Evolutionary conservation across 371 early-diverging fungal genomes (phyloP).

Genomic region (Mucor plumbeus): DNA sequence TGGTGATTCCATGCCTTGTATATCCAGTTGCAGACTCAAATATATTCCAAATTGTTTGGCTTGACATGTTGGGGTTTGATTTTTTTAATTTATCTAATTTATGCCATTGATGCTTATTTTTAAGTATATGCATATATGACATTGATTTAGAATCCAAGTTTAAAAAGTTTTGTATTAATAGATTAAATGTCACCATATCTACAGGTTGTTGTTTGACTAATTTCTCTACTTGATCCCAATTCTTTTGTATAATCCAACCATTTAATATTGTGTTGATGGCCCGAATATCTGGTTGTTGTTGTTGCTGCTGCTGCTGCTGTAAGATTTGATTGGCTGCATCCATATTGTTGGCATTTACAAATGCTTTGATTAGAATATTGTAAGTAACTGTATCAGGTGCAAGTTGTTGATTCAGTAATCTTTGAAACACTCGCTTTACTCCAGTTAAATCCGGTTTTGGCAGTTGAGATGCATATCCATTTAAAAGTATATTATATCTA

Average conservation of each 20-base stretch:
- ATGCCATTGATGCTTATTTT: constrained; percentile 24
- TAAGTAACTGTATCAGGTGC: constrained; percentile 76
- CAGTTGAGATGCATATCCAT: constrained; percentile 67
- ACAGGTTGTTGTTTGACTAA: constrained; percentile 29
- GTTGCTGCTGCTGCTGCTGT: constrained; percentile 22
- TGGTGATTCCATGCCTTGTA: neutral
- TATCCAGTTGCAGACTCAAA: constrained; percentile 41
- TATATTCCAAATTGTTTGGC: constrained; percentile 39
- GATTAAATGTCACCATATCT: constrained; percentile 45
- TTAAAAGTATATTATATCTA: constrained; percentile 75
- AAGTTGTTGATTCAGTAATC: constrained; percentile 56
- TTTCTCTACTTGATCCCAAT: constrained; percentile 35
- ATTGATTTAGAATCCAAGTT: constrained; percentile 31
- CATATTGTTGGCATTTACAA: constrained; percentile 65
- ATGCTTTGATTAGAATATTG: constrained; percentile 80
- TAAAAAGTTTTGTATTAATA: constrained; percentile 44
- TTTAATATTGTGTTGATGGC: constrained; percentile 42
- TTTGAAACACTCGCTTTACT: constrained; percentile 29
- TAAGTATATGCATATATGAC: constrained; percentile 12
- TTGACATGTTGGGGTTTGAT: constrained; percentile 7
- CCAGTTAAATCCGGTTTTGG: constrained; percentile 39
- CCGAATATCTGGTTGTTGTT: constrained; percentile 31
- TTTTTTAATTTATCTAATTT: neutral
- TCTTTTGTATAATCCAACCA: constrained; percentile 38
- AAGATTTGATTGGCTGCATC: constrained; percentile 41